A percentile compares a stretch with the other conserved stretches of the same genome.
These are phyloP conservation scores for Pleurotus pulmonarius DNA, from an alignment of 768 basidiomycete species.

Conservation along the genomic window DNA sequence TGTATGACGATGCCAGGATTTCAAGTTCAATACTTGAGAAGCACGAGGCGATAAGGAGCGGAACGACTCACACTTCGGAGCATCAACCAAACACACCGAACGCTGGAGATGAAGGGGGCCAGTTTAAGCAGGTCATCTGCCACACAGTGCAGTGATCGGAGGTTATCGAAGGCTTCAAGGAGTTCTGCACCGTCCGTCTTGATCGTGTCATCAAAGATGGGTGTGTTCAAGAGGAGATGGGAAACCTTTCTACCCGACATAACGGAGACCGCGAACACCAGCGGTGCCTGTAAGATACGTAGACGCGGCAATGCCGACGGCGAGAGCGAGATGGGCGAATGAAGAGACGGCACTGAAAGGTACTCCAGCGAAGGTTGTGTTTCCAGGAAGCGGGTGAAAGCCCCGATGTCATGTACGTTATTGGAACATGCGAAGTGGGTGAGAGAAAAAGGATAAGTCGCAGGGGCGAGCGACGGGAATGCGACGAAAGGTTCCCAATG, in stretches of 20 bases:
- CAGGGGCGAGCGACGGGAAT: background rate
- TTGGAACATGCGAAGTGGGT: conserved; percentile 1
- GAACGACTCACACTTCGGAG: background rate
- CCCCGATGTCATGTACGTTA: background rate
- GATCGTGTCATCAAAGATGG: background rate
- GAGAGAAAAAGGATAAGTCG: background rate
- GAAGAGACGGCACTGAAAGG: background rate
- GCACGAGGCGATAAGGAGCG: background rate
- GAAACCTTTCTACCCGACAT: background rate
- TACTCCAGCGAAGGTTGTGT: conserved; percentile 1
- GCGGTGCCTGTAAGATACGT: background rate
- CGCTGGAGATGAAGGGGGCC: background rate
- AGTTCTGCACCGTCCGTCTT: background rate
- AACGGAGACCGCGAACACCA: background rate
- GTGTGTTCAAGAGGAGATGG: background rate
- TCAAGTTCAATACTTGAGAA: background rate
- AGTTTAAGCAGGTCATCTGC: background rate
- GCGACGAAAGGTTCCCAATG: background rate
- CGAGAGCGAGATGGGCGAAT: background rate
- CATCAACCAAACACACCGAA: background rate
- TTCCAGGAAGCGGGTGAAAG: background rate
- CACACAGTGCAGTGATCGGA: background rate
- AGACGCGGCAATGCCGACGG: background rate
- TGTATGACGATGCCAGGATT: background rate
- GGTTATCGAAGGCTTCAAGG: background rate